Conservation (phyloP, 768 basidiomycete species). For the Gautieria morchelliformis region DNA sequence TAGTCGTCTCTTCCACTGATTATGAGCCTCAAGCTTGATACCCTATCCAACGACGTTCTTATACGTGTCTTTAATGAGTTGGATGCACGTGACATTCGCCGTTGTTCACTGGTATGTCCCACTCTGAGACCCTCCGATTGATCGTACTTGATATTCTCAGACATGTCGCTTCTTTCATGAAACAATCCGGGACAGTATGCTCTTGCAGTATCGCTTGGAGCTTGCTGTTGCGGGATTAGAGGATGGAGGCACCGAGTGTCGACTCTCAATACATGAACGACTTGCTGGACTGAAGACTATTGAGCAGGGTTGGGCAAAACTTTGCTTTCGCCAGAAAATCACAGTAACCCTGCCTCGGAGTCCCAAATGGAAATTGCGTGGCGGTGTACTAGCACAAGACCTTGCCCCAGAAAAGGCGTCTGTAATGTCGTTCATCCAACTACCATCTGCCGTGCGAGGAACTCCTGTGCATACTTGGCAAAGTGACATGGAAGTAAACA, state of each 20-base stretch:
- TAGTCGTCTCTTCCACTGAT: no score
- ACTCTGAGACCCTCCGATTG: not conserved
- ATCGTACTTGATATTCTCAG: not conserved
- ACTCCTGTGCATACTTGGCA: constrained; percentile 41
- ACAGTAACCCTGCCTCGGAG: not conserved
- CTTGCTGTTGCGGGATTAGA: not conserved
- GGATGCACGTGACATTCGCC: not conserved
- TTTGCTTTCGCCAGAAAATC: not conserved
- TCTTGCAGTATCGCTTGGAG: not conserved
- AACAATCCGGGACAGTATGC: not conserved
- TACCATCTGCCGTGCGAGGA: constrained; percentile 40
- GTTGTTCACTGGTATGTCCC: not conserved
- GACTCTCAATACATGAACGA: not conserved
- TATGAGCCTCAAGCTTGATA: no score
- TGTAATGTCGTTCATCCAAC: constrained; percentile 33
- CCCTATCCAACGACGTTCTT: not conserved
- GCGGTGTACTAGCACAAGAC: constrained; percentile 43
- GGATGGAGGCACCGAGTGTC: not conserved
- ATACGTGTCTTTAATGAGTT: not conserved
- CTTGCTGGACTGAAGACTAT: not conserved
- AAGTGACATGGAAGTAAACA: constrained; percentile 19
- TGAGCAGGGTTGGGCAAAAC: not conserved
- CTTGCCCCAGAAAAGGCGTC: constrained; percentile 1
- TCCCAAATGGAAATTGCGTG: constrained; percentile 50
- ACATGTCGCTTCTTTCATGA: not conserved